Evolutionary conservation across 2,329 filamentous ascomycete genomes (phyloP), one percentile per base, ranked within the genome.

Genomic region (Beauveria caledonica): DNA sequence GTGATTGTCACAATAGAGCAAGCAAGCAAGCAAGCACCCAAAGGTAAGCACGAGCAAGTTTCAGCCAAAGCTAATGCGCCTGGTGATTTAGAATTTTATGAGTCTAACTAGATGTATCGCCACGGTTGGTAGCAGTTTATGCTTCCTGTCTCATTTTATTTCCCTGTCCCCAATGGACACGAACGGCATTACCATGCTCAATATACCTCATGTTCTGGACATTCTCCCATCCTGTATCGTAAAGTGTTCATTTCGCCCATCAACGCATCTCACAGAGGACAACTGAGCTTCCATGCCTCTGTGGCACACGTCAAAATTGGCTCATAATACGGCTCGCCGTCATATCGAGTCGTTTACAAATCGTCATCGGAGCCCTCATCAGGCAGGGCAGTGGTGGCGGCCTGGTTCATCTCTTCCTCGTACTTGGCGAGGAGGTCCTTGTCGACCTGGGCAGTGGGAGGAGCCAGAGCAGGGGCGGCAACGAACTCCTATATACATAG

Each of bases 391-490:
- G 89, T 86, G 65, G 82, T 69, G 65, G 88, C 86, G 65, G 94
- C 94, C 55, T 82, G 83, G 64, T 84, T 77, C 90, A 99, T 96
- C 83, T 99, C 94, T 77, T 88, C 80, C 77, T 88, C 80, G 83
- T 96, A 96, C 80, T 90, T 76, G 69, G 84, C 82, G 71, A 97
- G 84, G 66, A 95, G 87, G 60, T 81, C 83, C 78, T 89, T 84
- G 79, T 97, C 91, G 77, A 99, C 90, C 74, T 87, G 80, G 69
- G 93, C 91, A 75, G 94, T 93, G 64, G 94, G 92, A 69, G 94
- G 94, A 67, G 93, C 94, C 69, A 99, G 88, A 69, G 94, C 94
- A 65, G 91, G 90, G 64, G 91, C 92, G 71, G 94, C 94, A 70
- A 97, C 93, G 73, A 99, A 97, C 77, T 97, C 93, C 91, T 96